Evolutionary conservation across 2,329 filamentous ascomycete genomes (phyloP), one percentile per base, ranked within the genome.

Genomic region (Aureobasidium vineae): DNA sequence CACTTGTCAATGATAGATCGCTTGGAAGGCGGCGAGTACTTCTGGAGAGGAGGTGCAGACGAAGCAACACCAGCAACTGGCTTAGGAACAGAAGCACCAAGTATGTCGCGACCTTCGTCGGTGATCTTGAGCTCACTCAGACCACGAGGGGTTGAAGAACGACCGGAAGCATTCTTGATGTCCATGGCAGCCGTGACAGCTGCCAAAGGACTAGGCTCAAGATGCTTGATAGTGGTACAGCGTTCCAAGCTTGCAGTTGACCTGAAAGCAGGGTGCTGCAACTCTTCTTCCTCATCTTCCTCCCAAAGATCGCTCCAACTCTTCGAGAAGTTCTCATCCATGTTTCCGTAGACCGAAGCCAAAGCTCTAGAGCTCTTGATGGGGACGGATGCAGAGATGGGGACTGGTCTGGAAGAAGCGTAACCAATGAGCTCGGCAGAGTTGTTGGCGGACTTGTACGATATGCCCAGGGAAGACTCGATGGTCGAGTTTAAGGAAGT

Each of bases 251-350:
- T 73, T 49, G 71, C 69, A 21, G 69, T 70, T 69, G 84, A 84
- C n/a, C 72, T 70, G 28, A 73, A 70, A 23, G 73, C 72, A 31
- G 69, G 60, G 36, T 70, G 70, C 74, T 89, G 86, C 72, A 89
- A 85, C 71, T 90, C 86, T 71, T 90, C 86, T 69, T 90, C 74
- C 73, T 95, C 92, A 64, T 98, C 94, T 77, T 98, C 94, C 67
- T 98, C 94, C 89, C 92, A 97, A 77, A 98, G 87, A 77, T 99
- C 95, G 74, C 93, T 97, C 95, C 95, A 99, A 82, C 95, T 98
- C 88, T 98, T 98, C 66, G 95, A 97, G 56, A 96, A 91, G 56
- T 85, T 82, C 53, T 94, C 90, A 69, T 87, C 85, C 75, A 90
- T 87, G 74, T 88, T 88, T 61, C 90, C 91, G 75, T 96, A 94